Evolutionary conservation across 1,284 basidiomycete genomes (phyloP).

Genomic region (Ustilago crameri): DNA sequence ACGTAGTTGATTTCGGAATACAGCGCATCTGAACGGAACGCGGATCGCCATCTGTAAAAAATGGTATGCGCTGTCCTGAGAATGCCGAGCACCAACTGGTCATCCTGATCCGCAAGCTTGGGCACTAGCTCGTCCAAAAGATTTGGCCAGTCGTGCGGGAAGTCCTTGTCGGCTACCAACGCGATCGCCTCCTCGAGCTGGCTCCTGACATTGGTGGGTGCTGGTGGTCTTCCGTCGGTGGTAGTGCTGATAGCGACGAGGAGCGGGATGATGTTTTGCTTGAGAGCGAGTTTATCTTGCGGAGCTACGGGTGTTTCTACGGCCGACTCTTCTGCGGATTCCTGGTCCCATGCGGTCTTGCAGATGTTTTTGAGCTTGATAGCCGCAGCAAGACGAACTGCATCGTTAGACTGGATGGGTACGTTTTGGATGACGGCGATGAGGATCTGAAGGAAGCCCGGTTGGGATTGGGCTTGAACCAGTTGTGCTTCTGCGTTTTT

Average conservation of each 20-base stretch:
- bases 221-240: slow-evolving; percentile 34
- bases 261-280: slow-evolving; percentile 79
- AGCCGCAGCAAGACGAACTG: slow-evolving; percentile 63
- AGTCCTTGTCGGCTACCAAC: slow-evolving; percentile 61
- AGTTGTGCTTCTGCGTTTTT: slow-evolving; percentile 60
- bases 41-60: slow-evolving; percentile 90
- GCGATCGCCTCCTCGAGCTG: slow-evolving; percentile 65
- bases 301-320: slow-evolving; percentile 12
- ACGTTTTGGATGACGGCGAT: slow-evolving; percentile 58
- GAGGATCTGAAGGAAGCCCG: slow-evolving; percentile 60
- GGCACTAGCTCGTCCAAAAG: slow-evolving; percentile 69
- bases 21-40: slow-evolving; percentile 85
- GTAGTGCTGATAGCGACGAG: slow-evolving; percentile 77
- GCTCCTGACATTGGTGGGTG: slow-evolving; percentile 54
- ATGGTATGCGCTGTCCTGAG: slow-evolving; percentile 95
- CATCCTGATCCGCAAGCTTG: slow-evolving; percentile 80
- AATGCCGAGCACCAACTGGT: slow-evolving; percentile 86
- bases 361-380: slow-evolving; percentile 67
- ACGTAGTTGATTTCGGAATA: slow-evolving; percentile 94
- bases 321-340: slow-evolving; percentile 46
- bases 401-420: slow-evolving; percentile 27
- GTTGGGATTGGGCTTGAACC: slow-evolving; percentile 52
- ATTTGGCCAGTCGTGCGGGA: slow-evolving; percentile 59
- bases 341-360: slow-evolving; percentile 61
- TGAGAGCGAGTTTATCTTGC: slow-evolving; percentile 76